phyloP scores from a whole-genome alignment of 108 stramenopile species.

The Chaetoceros muelleri region DNA sequence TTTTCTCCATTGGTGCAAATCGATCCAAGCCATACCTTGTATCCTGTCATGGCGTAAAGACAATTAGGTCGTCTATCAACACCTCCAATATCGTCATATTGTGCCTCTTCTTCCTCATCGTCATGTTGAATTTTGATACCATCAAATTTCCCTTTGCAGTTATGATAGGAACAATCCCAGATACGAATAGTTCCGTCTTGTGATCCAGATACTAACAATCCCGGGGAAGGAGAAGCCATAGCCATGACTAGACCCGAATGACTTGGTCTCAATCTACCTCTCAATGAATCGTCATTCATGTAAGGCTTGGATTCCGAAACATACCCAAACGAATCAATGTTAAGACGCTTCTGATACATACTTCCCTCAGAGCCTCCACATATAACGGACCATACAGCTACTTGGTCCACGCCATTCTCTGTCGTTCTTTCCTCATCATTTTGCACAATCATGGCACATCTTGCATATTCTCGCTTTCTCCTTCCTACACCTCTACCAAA shows the following conservation, averaged over 20 bases:
- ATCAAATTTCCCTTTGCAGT: not conserved
- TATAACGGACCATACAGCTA: constrained; percentile 18
- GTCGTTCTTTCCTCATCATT: constrained; percentile 3
- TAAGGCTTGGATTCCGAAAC: constrained; percentile 21
- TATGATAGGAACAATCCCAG: constrained; percentile 28
- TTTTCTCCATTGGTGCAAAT: constrained; percentile 41
- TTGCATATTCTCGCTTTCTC: constrained; percentile 19
- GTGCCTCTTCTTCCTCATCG: constrained; percentile 12
- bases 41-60: constrained; percentile 54
- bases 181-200: constrained; percentile 58
- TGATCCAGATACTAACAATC: constrained; percentile 38
- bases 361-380: constrained; percentile 36
- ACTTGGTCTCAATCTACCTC: constrained; percentile 22
- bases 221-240: constrained; percentile 35
- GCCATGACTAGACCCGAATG: constrained; percentile 38
- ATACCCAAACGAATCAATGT: constrained; percentile 12
- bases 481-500: constrained; percentile 8
- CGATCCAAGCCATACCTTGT: constrained; percentile 65
- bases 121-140: not conserved
- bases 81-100: not conserved
- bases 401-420: not conserved
- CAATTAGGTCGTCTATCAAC: constrained; percentile 18
- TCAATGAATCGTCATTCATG: constrained; percentile 8
- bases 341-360: constrained; percentile 24
- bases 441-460: constrained; percentile 24